A percentile compares a stretch with the other conserved stretches of the same genome.
phyloP scores from a whole-genome alignment of 352 stramenopile genomes.

The Phytophthora idaei region DNA sequence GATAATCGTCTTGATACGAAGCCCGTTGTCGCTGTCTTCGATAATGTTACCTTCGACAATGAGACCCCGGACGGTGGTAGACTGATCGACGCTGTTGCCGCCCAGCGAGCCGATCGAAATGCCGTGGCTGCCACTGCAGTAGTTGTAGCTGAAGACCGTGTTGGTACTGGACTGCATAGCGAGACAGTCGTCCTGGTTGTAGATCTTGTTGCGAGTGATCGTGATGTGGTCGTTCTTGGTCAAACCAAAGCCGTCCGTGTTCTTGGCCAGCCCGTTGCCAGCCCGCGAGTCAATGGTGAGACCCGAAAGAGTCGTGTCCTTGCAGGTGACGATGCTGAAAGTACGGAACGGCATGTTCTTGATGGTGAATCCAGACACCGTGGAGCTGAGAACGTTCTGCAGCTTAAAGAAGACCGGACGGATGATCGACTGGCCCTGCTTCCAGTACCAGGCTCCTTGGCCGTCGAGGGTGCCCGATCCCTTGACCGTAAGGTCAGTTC shows the following conservation, averaged over 20 bases:
- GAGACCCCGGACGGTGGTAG: slow-evolving; percentile 33
- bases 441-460: slow-evolving; percentile 48
- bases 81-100: slow-evolving; percentile 25
- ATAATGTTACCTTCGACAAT: slow-evolving; percentile 29
- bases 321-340: slow-evolving; percentile 36
- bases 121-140: slow-evolving; percentile 29
- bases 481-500: slow-evolving; percentile 32
- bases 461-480: slow-evolving; percentile 39
- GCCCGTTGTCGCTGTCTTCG: slow-evolving; percentile 30
- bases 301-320: slow-evolving; percentile 24
- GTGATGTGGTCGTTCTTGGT: slow-evolving; percentile 37
- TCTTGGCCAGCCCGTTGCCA: slow-evolving; percentile 15
- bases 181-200: slow-evolving; percentile 26
- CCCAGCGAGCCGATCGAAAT: slow-evolving; percentile 45
- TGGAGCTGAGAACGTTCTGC: slow-evolving; percentile 32
- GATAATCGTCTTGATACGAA: slow-evolving; percentile 33
- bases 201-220: slow-evolving; percentile 39
- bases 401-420: slow-evolving; percentile 42
- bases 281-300: slow-evolving; percentile 20
- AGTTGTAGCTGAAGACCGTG: slow-evolving; percentile 28
- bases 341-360: slow-evolving; percentile 39
- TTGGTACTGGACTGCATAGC: slow-evolving; percentile 19
- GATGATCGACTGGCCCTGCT: slow-evolving; percentile 34
- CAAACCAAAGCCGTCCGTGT: slow-evolving; percentile 36
- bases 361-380: slow-evolving; percentile 36